These are phyloP conservation scores for Protomyces inouyei DNA, from an alignment of 1,139 yeast genomes.

Conservation along the genomic window DNA sequence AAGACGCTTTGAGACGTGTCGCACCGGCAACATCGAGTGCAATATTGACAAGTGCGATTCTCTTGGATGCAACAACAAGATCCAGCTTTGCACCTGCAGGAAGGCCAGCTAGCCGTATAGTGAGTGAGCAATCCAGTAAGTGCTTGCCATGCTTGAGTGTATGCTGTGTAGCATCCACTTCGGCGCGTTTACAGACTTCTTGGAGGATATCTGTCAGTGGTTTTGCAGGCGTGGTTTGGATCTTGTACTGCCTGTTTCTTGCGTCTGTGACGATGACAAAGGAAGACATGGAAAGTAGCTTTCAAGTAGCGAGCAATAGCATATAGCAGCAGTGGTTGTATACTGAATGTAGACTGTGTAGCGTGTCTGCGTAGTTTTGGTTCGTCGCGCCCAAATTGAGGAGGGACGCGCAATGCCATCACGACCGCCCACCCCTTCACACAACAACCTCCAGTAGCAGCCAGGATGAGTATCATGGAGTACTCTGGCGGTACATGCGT, in stretches of 20 bases:
- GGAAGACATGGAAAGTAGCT: constrained; percentile 2
- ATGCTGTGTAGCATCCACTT: constrained; percentile 12
- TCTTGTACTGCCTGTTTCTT: constrained; percentile 16
- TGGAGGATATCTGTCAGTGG: constrained; percentile 23
- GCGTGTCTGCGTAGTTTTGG: neutral
- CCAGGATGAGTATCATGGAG: constrained; percentile 24
- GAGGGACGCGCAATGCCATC: neutral
- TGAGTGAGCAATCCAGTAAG: constrained; percentile 28
- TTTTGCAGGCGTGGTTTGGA: constrained; percentile 24
- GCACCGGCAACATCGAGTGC: constrained; percentile 7
- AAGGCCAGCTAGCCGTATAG: constrained; percentile 28
- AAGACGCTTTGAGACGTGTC: neutral
- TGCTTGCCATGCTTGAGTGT: constrained; percentile 21
- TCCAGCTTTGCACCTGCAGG: constrained; percentile 29
- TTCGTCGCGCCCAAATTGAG: neutral
- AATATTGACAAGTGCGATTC: constrained; percentile 1
- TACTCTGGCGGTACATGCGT: constrained; percentile 80
- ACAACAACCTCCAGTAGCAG: neutral
- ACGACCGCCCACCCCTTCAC: neutral
- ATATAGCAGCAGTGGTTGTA: neutral
- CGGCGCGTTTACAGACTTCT: constrained; percentile 28
- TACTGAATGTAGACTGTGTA: too few species aligned
- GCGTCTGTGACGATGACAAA: constrained; percentile 20
- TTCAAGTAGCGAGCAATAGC: neutral
- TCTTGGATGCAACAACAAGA: neutral